Base-by-base conservation (phyloP, 495 filamentous ascomycete genomes). In the Aspergillus panamensis region DNA sequence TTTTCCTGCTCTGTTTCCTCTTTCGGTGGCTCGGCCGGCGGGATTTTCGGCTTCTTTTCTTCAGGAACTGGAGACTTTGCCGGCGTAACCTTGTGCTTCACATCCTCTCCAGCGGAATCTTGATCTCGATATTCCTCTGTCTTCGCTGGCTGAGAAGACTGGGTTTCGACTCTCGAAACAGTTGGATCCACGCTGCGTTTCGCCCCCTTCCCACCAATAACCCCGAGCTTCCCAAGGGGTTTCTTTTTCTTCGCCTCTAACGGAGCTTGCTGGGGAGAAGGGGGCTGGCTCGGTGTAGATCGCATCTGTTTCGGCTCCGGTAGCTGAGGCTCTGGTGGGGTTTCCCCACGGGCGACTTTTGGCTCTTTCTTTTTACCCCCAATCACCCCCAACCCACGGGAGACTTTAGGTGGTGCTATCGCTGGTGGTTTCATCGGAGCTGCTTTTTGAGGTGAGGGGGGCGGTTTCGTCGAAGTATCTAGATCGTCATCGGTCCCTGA, bases 1-100 rank as follows among this genome's bases (percentile, higher is more conserved):
- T 77, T 80, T 62, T 89, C 82, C 50, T 80, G 62, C 31, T 71
- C 68, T 9, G 69, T 69, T 48, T 66, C 67, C 45, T 77, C 75
- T 17, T 65, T 68, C 25, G 68, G 66, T 16, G 67, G 66, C 16
- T 69, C 60, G 19, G 55, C 12, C 17, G 59, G 64, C 44, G 55
- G 49, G 55, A 40, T 21, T 33, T 30, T 31, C 54, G 66, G 57
- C 25, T 58, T 55, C 48, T 40, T 43, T 45, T 55, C 45, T 35
- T 57, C 52, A 37, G 67, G 55, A 19, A 67, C 58, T n/a, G 62
- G 51, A 20, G 63, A 64, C 14, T 30, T 40, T 12, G 45, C 14
- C 6, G 17, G 51, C 20, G n/a, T 30, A 40, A 21, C 13, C 25
- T 17, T 44, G 32, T n/a, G 12, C 16, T 50, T 49, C 13, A 51